Base-by-base conservation (phyloP, 345 rosid species). In the Arabidopsis thaliana region DNA sequence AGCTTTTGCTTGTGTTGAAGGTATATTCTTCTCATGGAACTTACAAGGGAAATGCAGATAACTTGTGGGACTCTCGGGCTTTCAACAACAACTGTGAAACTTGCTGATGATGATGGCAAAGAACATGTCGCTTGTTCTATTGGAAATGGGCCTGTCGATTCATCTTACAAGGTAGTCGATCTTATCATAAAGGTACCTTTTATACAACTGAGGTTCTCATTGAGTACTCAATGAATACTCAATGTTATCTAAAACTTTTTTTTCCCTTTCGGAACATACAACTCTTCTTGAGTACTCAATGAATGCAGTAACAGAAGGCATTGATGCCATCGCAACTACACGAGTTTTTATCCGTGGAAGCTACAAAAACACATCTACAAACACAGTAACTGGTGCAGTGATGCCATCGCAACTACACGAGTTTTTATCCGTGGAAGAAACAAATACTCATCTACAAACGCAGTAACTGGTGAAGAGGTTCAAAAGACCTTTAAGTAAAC, bases 91-190 rank as follows among this genome's bases (percentile, higher is more conserved):
- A 92, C 99, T 7, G 97, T 95, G 48, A 92, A 95, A 79, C 97
- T 95, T 58, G 53, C 84, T 69, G 77, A 65, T 61, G 85, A 86
- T 71, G 81, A 85, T 71, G 99, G 99, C 46, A 64, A 76, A 62
- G 91, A 89, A 78, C 88, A 83, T 67, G 60, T 86, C 68, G 94
- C 96, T 57, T 95, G 98, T 74, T 81, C 99, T 50, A 81, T 89
- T 25, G 99, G 99, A 73, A 77, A 87, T 67, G 99, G 99, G 11
- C 98, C 99, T 13, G 97, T 95, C 32, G 99, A 95, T 86, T 88
- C 98, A 41, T 97, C 93, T n/a, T 95, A 92, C 84, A 95, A 92
- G 81, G 99, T 98, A 71, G 80, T 92, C 28, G 88, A 92, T 83
- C 88, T 89, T 66, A 88, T 95, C 49, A 92, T 89, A 58, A 85